Evolutionary conservation across 2,329 filamentous ascomycete genomes (phyloP).

Genomic region (Xylaria multiplex): DNA sequence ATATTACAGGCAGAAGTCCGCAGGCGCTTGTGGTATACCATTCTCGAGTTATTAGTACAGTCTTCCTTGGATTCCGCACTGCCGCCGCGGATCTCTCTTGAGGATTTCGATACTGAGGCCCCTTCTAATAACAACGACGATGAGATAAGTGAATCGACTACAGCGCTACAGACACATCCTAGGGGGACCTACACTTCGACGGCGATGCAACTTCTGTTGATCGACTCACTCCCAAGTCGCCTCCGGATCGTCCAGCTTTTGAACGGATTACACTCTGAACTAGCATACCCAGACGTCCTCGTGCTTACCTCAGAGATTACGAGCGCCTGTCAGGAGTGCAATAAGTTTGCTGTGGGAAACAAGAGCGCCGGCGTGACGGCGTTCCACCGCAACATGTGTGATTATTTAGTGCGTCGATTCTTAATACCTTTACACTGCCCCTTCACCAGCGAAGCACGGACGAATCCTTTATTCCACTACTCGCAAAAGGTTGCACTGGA

Average conservation of each 20-base stretch:
- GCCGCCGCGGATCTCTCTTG: conserved; percentile 52
- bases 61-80: conserved; percentile 53
- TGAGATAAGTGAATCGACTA: conserved; percentile 44
- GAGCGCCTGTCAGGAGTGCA: conserved; percentile 41
- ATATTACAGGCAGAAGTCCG: conserved; percentile 53
- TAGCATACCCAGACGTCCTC: conserved; percentile 51
- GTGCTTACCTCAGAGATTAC: conserved; percentile 50
- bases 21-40: conserved; percentile 56
- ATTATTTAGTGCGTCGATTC: conserved; percentile 64
- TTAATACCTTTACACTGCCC: conserved; percentile 64
- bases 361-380: conserved; percentile 39
- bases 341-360: conserved; percentile 38
- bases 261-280: conserved; percentile 49
- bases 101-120: conserved; percentile 54
- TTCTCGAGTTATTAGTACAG: conserved; percentile 54
- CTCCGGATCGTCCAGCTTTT: conserved; percentile 51
- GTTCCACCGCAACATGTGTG: conserved; percentile 61
- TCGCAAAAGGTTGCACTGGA: conserved; percentile 61
- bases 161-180: conserved; percentile 40
- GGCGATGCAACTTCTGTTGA: conserved; percentile 51
- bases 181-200: conserved; percentile 47
- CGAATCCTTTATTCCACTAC: conserved; percentile 60
- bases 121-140: conserved; percentile 53
- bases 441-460: conserved; percentile 55
- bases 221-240: conserved; percentile 51